Conservation (phyloP, 768 basidiomycete genomes). For the Russula dissimulans region DNA sequence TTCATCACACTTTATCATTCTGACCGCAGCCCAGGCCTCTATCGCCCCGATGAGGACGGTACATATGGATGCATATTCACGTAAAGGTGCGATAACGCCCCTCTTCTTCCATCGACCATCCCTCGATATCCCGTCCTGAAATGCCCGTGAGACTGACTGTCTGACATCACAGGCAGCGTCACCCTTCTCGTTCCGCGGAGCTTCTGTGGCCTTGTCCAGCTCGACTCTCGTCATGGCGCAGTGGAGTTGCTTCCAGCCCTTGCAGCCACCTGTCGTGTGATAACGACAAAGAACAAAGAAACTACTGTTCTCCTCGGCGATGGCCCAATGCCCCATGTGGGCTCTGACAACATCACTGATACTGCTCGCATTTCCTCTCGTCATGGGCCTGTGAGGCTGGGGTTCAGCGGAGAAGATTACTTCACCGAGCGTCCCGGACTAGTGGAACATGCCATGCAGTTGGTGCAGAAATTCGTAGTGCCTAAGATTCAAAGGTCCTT, state of each 20-base stretch:
- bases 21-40: constrained; percentile 2
- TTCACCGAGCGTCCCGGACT: not conserved
- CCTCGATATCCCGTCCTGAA: not conserved
- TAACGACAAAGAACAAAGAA: not conserved
- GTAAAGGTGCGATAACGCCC: not conserved
- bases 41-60: constrained; percentile 9
- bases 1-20: not conserved
- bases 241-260: constrained; percentile 12
- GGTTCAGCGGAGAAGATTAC: constrained; percentile 17
- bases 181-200: constrained; percentile 16
- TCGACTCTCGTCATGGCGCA: not conserved
- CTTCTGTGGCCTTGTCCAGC: constrained; percentile 15
- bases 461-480: constrained; percentile 3
- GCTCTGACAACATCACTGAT: constrained; percentile 1
- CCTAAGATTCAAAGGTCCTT: not conserved
- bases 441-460: constrained; percentile 3
- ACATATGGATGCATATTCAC: not conserved
- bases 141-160: not conserved
- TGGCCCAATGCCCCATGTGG: constrained; percentile 1
- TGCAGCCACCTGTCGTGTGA: constrained; percentile 6
- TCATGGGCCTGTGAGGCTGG: constrained; percentile 11
- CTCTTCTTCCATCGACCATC: not conserved
- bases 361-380: constrained; percentile 10
- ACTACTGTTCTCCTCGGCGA: constrained; percentile 10
- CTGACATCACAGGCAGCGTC: not conserved